Evolutionary conservation across 73 alveolate genomes (phyloP).

Genomic region (Stentor coeruleus): DNA sequence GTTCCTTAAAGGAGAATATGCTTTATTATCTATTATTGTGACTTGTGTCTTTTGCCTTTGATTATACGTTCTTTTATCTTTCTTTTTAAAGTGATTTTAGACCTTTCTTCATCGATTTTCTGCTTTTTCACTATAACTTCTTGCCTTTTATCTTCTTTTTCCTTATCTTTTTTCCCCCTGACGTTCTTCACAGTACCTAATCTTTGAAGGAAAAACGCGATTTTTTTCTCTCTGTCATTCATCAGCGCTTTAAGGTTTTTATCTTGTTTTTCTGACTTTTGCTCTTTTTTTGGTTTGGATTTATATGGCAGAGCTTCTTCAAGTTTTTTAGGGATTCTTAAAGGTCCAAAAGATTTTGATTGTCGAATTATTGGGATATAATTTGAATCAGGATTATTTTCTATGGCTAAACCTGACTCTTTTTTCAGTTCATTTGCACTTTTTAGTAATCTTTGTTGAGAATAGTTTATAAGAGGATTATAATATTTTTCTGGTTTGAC

Average conservation of each 20-base stretch:
- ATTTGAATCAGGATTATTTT: conserved; percentile 77
- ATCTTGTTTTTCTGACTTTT: conserved; percentile 57
- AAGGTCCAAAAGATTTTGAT: conserved; percentile 83
- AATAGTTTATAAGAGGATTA: conserved; percentile 78
- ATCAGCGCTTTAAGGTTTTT: conserved; percentile 56
- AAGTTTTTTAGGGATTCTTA: conserved; percentile 83
- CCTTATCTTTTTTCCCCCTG: conserved; percentile 52
- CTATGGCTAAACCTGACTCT: conserved; percentile 74
- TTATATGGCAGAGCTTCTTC: conserved; percentile 90
- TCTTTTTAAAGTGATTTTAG: conserved; percentile 37
- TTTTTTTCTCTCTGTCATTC: conserved; percentile 80
- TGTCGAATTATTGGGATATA: conserved; percentile 83
- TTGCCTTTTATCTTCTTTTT: conserved; percentile 47
- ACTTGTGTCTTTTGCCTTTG: conserved; percentile 2
- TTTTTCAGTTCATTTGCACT: conserved; percentile 88
- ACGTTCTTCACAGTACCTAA: conserved; percentile 63
- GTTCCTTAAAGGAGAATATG: too few relatives aligned
- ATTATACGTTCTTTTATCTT: conserved; percentile 62
- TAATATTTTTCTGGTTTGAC: conserved; percentile 87
- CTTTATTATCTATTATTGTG: too few relatives aligned
- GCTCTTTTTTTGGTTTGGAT: conserved; percentile 73
- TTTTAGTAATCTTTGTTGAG: conserved; percentile 74
- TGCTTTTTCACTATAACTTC: conserved; percentile 57
- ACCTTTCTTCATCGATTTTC: conserved; percentile 56
- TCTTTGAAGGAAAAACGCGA: conserved; percentile 78